Evolutionary conservation across 2,329 filamentous ascomycete genomes (phyloP).

Genomic region (Talaromyces rugulosus): DNA sequence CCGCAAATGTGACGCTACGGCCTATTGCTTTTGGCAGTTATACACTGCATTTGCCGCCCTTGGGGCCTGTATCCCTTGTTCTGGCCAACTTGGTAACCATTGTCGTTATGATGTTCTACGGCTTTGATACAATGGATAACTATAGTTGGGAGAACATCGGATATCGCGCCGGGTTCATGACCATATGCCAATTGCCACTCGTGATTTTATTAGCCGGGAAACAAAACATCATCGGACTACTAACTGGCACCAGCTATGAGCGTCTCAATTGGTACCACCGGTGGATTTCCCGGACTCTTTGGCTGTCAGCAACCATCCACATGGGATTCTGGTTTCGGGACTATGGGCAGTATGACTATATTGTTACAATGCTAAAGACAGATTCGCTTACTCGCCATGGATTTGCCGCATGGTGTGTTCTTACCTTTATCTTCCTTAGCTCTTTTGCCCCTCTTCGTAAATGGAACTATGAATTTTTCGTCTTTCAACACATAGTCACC

Average conservation of each 20-base stretch:
- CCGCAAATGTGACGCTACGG: constrained; percentile 43
- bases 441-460: constrained; percentile 48
- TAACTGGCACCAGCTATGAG: constrained; percentile 48
- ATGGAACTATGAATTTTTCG: constrained; percentile 52
- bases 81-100: constrained; percentile 47
- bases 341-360: constrained; percentile 51
- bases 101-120: constrained; percentile 55
- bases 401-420: constrained; percentile 49
- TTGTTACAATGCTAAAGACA: constrained; percentile 44
- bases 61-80: constrained; percentile 33
- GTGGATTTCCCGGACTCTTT: constrained; percentile 49
- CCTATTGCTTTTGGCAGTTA: constrained; percentile 31
- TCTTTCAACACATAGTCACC: constrained; percentile 51
- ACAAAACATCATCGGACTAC: constrained; percentile 49
- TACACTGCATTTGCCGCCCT: constrained; percentile 33
- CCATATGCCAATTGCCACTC: constrained; percentile 52
- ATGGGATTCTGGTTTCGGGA: constrained; percentile 52
- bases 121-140: constrained; percentile 46
- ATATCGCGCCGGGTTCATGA: constrained; percentile 52
- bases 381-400: constrained; percentile 49
- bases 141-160: constrained; percentile 54
- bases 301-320: constrained; percentile 52
- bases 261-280: constrained; percentile 51
- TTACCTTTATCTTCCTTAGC: constrained; percentile 50
- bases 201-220: constrained; percentile 54